Evolutionary conservation across 2,329 filamentous ascomycete species (phyloP), one percentile per base, ranked within the genome.

Genomic region (Colletotrichum nymphaeae): DNA sequence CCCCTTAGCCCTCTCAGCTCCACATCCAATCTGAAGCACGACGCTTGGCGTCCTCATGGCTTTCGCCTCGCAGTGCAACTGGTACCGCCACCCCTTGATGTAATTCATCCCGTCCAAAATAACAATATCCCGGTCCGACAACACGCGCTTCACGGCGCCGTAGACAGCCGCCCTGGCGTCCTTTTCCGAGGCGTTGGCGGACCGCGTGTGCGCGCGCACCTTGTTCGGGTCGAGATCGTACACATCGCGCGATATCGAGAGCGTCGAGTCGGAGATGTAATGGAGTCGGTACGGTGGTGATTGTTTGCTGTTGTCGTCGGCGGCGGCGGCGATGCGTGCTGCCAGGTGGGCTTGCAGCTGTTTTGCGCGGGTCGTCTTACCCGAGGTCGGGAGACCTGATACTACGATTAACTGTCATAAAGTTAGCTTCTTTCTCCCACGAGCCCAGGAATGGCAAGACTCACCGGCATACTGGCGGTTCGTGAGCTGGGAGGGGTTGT

Each of bases 71-170:
- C 94, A 96, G 81, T 93, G 93, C 26, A 97, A 86, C 85, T 97
- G 94, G 81, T 97, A 97, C 62, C 94, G 88, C 90, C 94, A 97
- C 49, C 94, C 94, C 82, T 97, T 97, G 84, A 97, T 97, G 83
- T 97, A 97, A 83, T 97, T 97, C 73, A 94, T 85, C 1, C 92
- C 91, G 80, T 97, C 94, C 19, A 95, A 89, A 59, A 97, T 90
- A 65, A 97, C 93, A 71, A 97, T 91, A 78, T 94, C 93, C 78
- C 91, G 90, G 69, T 91, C 89, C 73, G 89, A 91, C 35, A 97
- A 87, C 62, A 92, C 88, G 56, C 94, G 88, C 86, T 96, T 96
- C 58, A 96, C 92, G 73, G 94, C 93, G 73, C 89, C 94, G 81
- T 93, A 94, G 68, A 94, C 87, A 55, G 91, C 88, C 1, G 94